Evolutionary conservation across 176 grass and related monocot species (phyloP).

Genomic region (Ensete glaucum): DNA sequence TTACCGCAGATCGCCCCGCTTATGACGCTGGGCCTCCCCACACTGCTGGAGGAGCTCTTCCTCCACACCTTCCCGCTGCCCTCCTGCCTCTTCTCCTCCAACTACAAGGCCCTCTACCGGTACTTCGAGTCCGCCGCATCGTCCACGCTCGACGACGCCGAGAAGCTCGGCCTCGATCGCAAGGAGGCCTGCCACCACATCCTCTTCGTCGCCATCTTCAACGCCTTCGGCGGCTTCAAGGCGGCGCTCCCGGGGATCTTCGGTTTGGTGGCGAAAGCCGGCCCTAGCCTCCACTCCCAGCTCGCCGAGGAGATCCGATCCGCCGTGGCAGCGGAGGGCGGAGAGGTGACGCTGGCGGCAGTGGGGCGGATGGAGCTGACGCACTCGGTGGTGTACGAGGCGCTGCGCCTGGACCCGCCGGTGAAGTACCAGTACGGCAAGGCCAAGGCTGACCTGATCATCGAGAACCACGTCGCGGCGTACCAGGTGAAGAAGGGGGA

Average conservation of each 20-base stretch:
- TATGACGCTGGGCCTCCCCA: slow-evolving; percentile 31
- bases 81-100: slow-evolving; percentile 29
- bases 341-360: slow-evolving; percentile 22
- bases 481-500: slow-evolving; percentile 58
- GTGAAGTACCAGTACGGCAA: slow-evolving; percentile 74
- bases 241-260: slow-evolving; percentile 26
- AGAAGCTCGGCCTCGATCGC: slow-evolving; percentile 30
- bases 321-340: neutral
- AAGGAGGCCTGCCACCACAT: slow-evolving; percentile 71
- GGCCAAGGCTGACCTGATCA: slow-evolving; percentile 34
- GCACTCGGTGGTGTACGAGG: slow-evolving; percentile 66
- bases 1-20: slow-evolving; percentile 55
- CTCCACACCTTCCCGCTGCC: slow-evolving; percentile 61
- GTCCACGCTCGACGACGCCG: slow-evolving; percentile 40
- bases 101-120: slow-evolving; percentile 38
- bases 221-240: slow-evolving; percentile 70
- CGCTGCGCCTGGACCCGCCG: slow-evolving; percentile 58
- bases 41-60: slow-evolving; percentile 47
- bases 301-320: slow-evolving; percentile 43
- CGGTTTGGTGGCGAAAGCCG: slow-evolving; percentile 19
- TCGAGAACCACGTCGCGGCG: slow-evolving; percentile 69
- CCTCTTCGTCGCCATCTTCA: slow-evolving; percentile 58
- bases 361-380: slow-evolving; percentile 57
- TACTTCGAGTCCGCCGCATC: slow-evolving; percentile 40
- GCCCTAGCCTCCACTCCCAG: slow-evolving; percentile 38